phyloP scores from a whole-genome alignment of 805 yeast genomes.

The Yarrowia sp. region DNA sequence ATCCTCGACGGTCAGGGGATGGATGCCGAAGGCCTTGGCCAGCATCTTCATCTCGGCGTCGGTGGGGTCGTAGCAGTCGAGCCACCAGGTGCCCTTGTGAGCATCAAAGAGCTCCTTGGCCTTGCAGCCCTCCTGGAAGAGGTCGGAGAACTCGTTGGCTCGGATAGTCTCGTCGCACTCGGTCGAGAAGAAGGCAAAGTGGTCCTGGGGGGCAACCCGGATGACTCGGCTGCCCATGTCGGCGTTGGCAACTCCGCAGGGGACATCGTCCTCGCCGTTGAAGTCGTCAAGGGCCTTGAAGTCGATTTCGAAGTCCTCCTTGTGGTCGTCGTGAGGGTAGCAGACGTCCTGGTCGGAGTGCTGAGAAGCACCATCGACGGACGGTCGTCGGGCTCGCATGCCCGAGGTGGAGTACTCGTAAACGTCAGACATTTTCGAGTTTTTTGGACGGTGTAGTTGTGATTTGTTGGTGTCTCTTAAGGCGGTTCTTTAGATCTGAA shows the following conservation, averaged over 20 bases:
- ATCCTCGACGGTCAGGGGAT: conserved; percentile 97
- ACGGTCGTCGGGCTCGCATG: conserved; percentile 25
- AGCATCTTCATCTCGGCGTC: conserved; percentile 91
- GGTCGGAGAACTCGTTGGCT: conserved; percentile 79
- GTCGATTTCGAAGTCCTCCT: conserved; percentile 24
- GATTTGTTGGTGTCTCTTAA: background rate
- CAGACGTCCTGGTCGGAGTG: conserved; percentile 25
- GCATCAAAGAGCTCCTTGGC: conserved; percentile 67
- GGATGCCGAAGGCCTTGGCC: conserved; percentile 93
- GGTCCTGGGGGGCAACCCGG: conserved; percentile 52
- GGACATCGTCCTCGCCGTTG: conserved; percentile 3
- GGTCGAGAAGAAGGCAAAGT: conserved; percentile 80
- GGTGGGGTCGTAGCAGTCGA: conserved; percentile 90
- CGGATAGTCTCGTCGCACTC: conserved; percentile 85
- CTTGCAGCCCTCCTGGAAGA: conserved; percentile 57
- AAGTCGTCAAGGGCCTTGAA: background rate
- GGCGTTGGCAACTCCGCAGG: background rate
- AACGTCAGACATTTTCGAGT: background rate
- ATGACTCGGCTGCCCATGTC: background rate
- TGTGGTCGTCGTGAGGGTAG: conserved; percentile 27
- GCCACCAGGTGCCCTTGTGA: conserved; percentile 95
- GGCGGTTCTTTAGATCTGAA: conserved; percentile 24
- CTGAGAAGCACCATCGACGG: conserved; percentile 20
- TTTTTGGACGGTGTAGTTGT: background rate
- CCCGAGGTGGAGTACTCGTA: conserved; percentile 6